A percentile compares a stretch with the other conserved stretches of the same genome.
These are phyloP conservation scores for Cadophora sp. DNA, from an alignment of 2,329 filamentous ascomycete genomes.

Conservation along the genomic window DNA sequence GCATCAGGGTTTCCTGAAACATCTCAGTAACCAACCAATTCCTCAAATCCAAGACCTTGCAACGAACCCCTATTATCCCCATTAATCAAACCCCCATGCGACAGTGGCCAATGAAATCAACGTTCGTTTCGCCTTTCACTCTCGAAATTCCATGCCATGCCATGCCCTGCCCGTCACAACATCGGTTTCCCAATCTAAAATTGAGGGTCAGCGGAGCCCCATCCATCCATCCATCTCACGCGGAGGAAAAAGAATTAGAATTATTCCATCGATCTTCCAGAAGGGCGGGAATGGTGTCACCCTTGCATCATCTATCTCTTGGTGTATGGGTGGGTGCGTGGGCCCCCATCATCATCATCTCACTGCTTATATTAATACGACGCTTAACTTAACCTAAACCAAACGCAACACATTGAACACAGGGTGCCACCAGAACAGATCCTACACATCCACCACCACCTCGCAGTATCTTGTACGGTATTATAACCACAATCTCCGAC, in stretches of 20 bases:
- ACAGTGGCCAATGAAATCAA: background rate
- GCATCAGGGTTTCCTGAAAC: background rate
- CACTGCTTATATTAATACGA: too few species aligned
- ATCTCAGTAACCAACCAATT: background rate
- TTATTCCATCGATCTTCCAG: slow-evolving; percentile 10
- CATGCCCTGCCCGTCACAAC: too few species aligned
- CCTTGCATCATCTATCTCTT: too few species aligned
- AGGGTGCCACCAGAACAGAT: too few species aligned
- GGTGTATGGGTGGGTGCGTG: too few species aligned
- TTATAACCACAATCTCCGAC: background rate
- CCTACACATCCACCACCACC: background rate
- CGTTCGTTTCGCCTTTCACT: background rate
- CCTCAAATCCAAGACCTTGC: background rate
- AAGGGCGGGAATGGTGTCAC: background rate
- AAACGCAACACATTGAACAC: too few species aligned
- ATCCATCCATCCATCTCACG: background rate
- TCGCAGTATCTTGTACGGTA: too few species aligned
- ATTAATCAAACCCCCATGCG: background rate
- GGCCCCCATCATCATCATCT: too few species aligned
- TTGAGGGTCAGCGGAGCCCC: background rate
- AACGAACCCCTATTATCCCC: background rate
- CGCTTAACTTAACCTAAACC: too few species aligned
- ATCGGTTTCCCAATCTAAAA: background rate
- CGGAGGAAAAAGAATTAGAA: background rate
- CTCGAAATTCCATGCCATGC: too few species aligned